Conservation (phyloP, 2,329 filamentous ascomycete species). For the Alternaria triticina region DNA sequence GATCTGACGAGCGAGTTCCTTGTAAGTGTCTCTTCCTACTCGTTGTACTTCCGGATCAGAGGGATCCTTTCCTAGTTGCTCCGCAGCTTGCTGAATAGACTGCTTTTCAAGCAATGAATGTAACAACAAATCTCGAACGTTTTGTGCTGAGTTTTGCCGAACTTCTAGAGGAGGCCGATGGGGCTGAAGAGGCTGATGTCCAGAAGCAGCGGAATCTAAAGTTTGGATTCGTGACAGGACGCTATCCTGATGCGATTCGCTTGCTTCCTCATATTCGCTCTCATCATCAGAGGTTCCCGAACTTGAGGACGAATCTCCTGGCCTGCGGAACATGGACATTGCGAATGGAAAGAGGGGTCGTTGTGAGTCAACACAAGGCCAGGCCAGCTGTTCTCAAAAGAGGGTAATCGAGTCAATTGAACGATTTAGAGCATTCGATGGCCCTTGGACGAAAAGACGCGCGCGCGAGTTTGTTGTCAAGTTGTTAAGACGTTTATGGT, state of each 20-base stretch:
- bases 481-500: constrained; percentile 14
- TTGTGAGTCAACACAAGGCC: background rate
- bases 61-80: constrained; percentile 40
- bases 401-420: background rate
- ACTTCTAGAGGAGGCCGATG: constrained; percentile 19
- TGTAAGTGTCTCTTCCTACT: constrained; percentile 49
- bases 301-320: constrained; percentile 43
- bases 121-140: constrained; percentile 49
- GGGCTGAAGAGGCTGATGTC: constrained; percentile 10
- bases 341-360: background rate
- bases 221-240: constrained; percentile 39
- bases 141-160: constrained; percentile 30
- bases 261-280: constrained; percentile 28
- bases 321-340: constrained; percentile 46
- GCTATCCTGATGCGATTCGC: constrained; percentile 19
- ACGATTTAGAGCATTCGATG: constrained; percentile 1
- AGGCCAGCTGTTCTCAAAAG: background rate
- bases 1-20: constrained; percentile 46
- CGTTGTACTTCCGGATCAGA: constrained; percentile 47
- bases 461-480: constrained; percentile 5
- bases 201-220: constrained; percentile 30
- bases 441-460: background rate
- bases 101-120: constrained; percentile 56
- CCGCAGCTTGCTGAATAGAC: constrained; percentile 48
- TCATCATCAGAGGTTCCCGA: constrained; percentile 30